Base-by-base conservation (phyloP, 148 eudicot species). In the Persicaria tinctoria region DNA sequence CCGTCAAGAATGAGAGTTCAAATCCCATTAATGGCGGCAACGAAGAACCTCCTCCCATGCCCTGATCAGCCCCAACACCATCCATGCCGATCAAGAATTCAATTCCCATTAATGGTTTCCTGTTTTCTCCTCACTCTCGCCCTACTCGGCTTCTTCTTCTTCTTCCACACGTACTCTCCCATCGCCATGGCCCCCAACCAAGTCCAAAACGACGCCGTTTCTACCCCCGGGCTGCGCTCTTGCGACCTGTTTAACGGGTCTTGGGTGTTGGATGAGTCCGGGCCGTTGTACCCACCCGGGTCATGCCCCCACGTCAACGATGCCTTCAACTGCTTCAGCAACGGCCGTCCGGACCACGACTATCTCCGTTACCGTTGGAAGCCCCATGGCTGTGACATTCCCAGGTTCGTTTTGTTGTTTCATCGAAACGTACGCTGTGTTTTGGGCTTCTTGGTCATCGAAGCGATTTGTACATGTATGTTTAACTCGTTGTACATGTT, bases 161-260 rank as follows among this genome's bases (percentile, higher is more conserved):
- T 38, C 70, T 47, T 18, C 44, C 47, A 46, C 2, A 14, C 46
- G 0, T 12, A 46, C 14, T 38, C 70, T 47, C 5, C 70, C 70
- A 12, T 66, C 70, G 14, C 70, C 1, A 13, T 46, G 13, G 8
- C 70, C 70, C 44, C 70, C n/a, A 16, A 50, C 6, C 53, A 8
- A 50, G 53, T 12, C 12, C 7, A 47, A 66, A 41, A 66, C 70
- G 70, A 66, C 70, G 38, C 70, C 70, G 70, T 66, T 44, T 20
- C 27, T 17, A 10, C 32, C 8, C 9, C 16, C 7, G 68, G 11
- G 44, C 32, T 63, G 46, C 23, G 49, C 73, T 84, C 85, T 86
- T 88, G 92, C 66, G 92, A 90, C 73, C 77, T 90, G 49, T 90
- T 90, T 75, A 83, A 90, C 79, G 96, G 96, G 8, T 71, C 70